Evolutionary conservation across 2,329 filamentous ascomycete species (phyloP).

Genomic region (Corynespora cassiicola): DNA sequence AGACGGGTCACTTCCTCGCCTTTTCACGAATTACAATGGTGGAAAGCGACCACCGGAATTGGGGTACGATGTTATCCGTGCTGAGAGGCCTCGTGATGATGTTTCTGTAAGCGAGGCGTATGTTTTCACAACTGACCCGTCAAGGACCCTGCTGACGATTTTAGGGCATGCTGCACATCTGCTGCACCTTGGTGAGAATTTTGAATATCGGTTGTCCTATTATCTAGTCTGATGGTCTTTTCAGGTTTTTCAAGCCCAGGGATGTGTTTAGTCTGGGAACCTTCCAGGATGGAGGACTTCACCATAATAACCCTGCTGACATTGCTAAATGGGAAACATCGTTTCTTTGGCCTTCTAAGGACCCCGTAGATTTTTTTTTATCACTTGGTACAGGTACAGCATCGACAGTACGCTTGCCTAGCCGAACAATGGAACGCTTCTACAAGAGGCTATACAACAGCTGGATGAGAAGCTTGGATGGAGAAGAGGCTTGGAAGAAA

Average conservation of each 20-base stretch:
- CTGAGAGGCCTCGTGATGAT: conserved; percentile 20
- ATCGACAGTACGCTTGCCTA: conserved; percentile 11
- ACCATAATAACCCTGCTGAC: conserved; percentile 29
- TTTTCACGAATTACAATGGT: conserved; percentile 41
- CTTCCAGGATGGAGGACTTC: conserved; percentile 32
- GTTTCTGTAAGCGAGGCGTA: conserved; percentile 30
- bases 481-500: conserved; percentile 21
- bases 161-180: conserved; percentile 31
- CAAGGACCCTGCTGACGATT: conserved; percentile 4
- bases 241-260: conserved; percentile 26
- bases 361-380: conserved; percentile 22
- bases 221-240: neutral
- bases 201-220: neutral
- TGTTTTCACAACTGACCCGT: conserved; percentile 5
- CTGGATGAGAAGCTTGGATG: conserved; percentile 26
- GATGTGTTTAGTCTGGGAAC: conserved; percentile 21
- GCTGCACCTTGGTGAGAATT: conserved; percentile 24
- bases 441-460: conserved; percentile 18
- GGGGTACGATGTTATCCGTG: conserved; percentile 25
- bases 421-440: conserved; percentile 22
- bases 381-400: conserved; percentile 27
- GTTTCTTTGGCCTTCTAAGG: conserved; percentile 24
- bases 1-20: conserved; percentile 17
- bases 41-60: conserved; percentile 8
- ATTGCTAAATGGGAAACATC: conserved; percentile 26